Base-by-base conservation (phyloP, 345 rosid species). In the Moricandia arvensis region DNA sequence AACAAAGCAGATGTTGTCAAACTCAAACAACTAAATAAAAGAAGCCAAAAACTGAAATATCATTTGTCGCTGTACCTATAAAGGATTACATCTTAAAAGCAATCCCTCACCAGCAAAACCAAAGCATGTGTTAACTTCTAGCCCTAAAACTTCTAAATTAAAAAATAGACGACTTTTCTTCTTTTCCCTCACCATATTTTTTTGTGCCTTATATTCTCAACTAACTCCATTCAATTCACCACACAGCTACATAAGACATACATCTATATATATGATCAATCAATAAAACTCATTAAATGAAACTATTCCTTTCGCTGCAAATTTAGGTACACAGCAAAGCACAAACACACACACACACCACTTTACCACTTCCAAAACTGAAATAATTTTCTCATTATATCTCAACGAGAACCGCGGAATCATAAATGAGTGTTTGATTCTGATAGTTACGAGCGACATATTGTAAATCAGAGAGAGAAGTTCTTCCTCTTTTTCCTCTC, bases 161-260 rank as follows among this genome's bases (percentile, higher is more conserved):
- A 10, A 58, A 67, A 68, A 67, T 18, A 47, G 37, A 68, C 45
- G 74, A 68, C 74, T 51, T 67, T 41, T 65, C 66, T 51, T 47
- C 61, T 15, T 31, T 41, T 43, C 29, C 72, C 78, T 45, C 57
- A 75, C 79, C 79, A 76, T 69, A 16, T 51, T 69, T 75, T 73
- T 63, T n/a, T 57, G 80, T 41, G 80, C 70, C 75, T 4, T 62
- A 72, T 65, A 62, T 84, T 80, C 91, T 87, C 97, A 91, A 86
- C 97, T 66, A 86, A 91, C 82, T 80, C 27, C 97, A 89, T 87
- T 91, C 61, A 89, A 65, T 82, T 82, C 81, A 73, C 83, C 79
- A 75, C 84, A 82, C 89, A 66, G 15, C 59, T 41, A 29, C 35
- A 41, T 27, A 17, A 63, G 41, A 18, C 18, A 45, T 71, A 15